Percentiles rank a stretch among this genome's conserved stretches.
Evolutionary conservation across 192 early-diverging fungal species (phyloP).

Genomic region (Chytriomyces confervae): DNA sequence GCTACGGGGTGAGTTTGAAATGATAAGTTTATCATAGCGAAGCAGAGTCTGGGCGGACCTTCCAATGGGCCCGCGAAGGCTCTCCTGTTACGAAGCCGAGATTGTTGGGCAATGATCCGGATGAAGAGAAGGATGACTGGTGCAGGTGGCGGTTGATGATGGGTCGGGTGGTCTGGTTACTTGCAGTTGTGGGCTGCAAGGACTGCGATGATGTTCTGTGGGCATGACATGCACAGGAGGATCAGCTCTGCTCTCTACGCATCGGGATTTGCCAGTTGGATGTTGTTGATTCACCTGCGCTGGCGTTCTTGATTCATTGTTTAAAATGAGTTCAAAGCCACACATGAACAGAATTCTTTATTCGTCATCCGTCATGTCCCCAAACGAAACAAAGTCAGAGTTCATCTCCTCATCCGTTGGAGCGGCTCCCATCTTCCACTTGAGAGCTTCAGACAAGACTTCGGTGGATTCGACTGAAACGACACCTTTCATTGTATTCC

Average conservation of each 20-base stretch:
- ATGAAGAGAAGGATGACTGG: neutral
- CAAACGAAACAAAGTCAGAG: slow-evolving; percentile 24
- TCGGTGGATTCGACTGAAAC: neutral
- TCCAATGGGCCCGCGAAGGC: slow-evolving; percentile 24
- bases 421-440: slow-evolving; percentile 24
- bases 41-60: slow-evolving; percentile 1
- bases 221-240: neutral
- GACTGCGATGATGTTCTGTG: neutral
- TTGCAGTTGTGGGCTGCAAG: too few species aligned
- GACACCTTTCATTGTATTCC: slow-evolving; percentile 22
- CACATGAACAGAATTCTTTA: neutral
- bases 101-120: neutral
- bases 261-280: neutral
- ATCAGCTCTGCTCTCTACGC: neutral
- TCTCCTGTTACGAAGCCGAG: slow-evolving; percentile 23
- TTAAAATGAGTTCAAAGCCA: neutral
- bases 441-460: slow-evolving; percentile 10
- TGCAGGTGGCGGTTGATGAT: neutral
- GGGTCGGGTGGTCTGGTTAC: neutral
- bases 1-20: neutral
- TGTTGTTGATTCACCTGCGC: neutral
- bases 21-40: neutral
- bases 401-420: slow-evolving; percentile 22
- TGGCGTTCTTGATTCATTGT: neutral
- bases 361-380: slow-evolving; percentile 5